Conservation (phyloP, 306 rosid genomes). For the Pyrus betulifolia region DNA sequence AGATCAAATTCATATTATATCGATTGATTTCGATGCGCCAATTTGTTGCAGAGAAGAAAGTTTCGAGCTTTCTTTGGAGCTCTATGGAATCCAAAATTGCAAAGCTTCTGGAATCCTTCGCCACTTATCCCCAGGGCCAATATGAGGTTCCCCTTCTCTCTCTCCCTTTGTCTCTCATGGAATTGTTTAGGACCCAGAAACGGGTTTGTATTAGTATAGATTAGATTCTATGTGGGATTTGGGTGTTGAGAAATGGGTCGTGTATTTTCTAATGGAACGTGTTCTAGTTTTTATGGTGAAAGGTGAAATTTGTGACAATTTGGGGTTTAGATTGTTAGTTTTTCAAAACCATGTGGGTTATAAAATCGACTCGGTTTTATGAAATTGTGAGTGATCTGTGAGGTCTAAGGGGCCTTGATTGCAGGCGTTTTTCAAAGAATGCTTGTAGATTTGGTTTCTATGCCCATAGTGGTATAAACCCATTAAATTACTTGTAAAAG, state of each 20-base stretch:
- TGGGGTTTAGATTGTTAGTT: too few species aligned
- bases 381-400: neutral
- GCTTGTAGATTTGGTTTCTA: neutral
- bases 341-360: neutral
- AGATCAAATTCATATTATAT: too few species aligned
- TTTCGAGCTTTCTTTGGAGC: too few species aligned
- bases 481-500: neutral
- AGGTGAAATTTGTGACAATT: too few species aligned
- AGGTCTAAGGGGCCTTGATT: neutral
- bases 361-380: neutral
- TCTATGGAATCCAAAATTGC: too few species aligned
- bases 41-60: too few species aligned
- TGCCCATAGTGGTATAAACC: neutral
- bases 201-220: neutral
- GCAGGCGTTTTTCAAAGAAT: neutral
- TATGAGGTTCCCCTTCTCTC: slow-evolving; percentile 33
- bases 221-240: neutral
- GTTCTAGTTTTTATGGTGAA: neutral
- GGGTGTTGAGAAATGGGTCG: neutral
- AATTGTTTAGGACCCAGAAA: neutral
- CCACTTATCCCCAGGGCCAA: slow-evolving; percentile 15
- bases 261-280: neutral
- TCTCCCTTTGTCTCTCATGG: neutral
- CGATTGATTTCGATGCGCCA: too few species aligned
- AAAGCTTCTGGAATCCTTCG: too few species aligned